Conservation (phyloP, 2,329 filamentous ascomycete species). For the Conoideocrella luteorostrata region DNA sequence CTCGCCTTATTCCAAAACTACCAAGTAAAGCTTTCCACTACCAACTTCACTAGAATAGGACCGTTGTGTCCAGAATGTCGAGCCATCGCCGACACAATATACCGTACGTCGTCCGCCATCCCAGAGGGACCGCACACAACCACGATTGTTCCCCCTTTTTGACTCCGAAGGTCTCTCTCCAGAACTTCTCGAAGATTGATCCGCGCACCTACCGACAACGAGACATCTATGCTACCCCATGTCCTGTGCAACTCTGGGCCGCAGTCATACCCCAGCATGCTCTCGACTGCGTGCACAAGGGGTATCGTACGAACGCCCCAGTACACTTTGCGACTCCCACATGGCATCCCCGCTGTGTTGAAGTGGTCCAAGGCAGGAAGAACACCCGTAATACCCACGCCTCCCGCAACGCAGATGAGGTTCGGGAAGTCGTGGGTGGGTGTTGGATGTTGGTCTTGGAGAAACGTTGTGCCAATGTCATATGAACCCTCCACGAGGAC, state of each 20-base stretch:
- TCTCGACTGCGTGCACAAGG: slow-evolving; percentile 16
- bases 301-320: slow-evolving; percentile 16
- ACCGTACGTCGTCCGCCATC: slow-evolving; percentile 18
- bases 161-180: slow-evolving; percentile 10
- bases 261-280: slow-evolving; percentile 11
- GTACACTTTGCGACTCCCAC: slow-evolving; percentile 15
- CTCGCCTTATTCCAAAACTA: too few species aligned
- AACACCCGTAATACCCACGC: slow-evolving; percentile 24
- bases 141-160: slow-evolving; percentile 14
- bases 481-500: slow-evolving; percentile 18
- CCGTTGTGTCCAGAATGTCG: slow-evolving; percentile 5
- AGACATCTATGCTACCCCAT: slow-evolving; percentile 15
- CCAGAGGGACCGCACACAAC: slow-evolving; percentile 17
- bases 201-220: slow-evolving; percentile 15
- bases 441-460: slow-evolving; percentile 10
- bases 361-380: slow-evolving; percentile 17
- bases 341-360: slow-evolving; percentile 6
- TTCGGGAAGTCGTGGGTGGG: slow-evolving; percentile 15
- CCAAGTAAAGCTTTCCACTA: slow-evolving; percentile 12
- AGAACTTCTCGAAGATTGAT: slow-evolving; percentile 13
- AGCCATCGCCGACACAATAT: slow-evolving; percentile 10
- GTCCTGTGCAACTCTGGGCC: slow-evolving; percentile 4
- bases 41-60: slow-evolving; percentile 11
- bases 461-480: slow-evolving; percentile 9
- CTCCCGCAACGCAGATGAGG: slow-evolving; percentile 23